Evolutionary conservation across 345 rosid species (phyloP).

Genomic region (Balakata baccata): DNA sequence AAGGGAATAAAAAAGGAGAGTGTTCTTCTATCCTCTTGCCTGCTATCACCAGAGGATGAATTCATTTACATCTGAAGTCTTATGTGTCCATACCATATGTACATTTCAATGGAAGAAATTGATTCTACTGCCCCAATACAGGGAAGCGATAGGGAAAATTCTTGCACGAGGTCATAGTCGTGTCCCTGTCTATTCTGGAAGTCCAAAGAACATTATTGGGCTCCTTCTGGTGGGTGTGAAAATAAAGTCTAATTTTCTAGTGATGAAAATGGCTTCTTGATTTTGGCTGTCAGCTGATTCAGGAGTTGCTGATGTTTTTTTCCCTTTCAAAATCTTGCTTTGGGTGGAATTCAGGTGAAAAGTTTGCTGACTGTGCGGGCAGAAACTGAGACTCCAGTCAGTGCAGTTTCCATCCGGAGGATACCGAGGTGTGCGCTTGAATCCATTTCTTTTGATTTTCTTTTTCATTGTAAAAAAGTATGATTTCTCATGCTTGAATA

Average conservation of each 20-base stretch:
- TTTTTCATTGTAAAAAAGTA: slow-evolving; percentile 5
- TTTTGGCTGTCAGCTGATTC: slow-evolving; percentile 10
- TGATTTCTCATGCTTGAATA: slow-evolving; percentile 18
- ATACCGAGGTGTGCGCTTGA: slow-evolving; percentile 25
- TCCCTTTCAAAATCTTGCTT: neutral
- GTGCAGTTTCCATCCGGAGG: slow-evolving; percentile 31
- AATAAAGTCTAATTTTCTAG: neutral
- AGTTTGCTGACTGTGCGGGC: slow-evolving; percentile 33
- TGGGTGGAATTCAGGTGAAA: slow-evolving; percentile 22
- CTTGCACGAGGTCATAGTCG: slow-evolving; percentile 37
- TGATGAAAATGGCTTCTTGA: neutral
- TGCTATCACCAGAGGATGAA: neutral
- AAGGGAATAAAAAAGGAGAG: slow-evolving; percentile 1
- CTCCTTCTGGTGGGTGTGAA: slow-evolving; percentile 29
- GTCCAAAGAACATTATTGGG: slow-evolving; percentile 29
- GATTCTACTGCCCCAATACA: slow-evolving; percentile 23
- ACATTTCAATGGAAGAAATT: neutral
- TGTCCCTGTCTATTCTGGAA: slow-evolving; percentile 28
- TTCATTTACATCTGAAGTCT: slow-evolving; percentile 7
- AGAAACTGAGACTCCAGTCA: slow-evolving; percentile 31
- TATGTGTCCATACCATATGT: neutral
- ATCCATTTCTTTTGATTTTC: slow-evolving; percentile 3
- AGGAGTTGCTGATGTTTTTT: neutral
- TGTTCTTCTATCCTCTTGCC: neutral
- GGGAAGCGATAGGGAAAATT: slow-evolving; percentile 35